These are phyloP conservation scores for Cryptococcus jaspeensis DNA, from an alignment of 1,284 basidiomycete species.

Conservation along the genomic window DNA sequence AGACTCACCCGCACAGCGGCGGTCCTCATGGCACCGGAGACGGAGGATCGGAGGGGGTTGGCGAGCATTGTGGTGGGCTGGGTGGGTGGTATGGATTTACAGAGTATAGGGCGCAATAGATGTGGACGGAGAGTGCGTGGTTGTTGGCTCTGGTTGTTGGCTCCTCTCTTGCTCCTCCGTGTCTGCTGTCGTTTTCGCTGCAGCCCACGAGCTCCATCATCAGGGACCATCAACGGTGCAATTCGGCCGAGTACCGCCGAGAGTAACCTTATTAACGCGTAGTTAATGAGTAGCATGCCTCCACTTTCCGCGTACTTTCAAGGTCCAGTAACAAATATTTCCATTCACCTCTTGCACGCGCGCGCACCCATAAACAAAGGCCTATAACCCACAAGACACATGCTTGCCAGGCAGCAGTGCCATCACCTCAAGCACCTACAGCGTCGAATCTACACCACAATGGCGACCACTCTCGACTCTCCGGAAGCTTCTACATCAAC, in stretches of 20 bases:
- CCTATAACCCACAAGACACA: neutral
- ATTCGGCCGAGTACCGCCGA: constrained; percentile 26
- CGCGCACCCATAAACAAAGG: neutral
- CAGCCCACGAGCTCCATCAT: neutral
- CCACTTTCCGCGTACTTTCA: too few species aligned
- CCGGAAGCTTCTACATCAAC: constrained; percentile 1
- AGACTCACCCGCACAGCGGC: constrained; percentile 16
- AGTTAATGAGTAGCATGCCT: too few species aligned
- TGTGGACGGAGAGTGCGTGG: neutral
- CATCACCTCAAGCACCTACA: neutral
- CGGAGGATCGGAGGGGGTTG: constrained; percentile 31
- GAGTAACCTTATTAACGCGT: neutral
- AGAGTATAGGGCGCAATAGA: constrained; percentile 2
- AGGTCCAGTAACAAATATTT: neutral
- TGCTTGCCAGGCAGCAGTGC: too few species aligned
- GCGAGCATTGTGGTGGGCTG: constrained; percentile 30
- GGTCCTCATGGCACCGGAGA: constrained; percentile 28
- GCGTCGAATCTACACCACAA: neutral
- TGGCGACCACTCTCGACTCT: neutral
- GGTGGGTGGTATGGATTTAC: neutral
- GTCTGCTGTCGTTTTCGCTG: neutral
- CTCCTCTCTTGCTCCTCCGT: constrained; percentile 3
- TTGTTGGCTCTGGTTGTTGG: neutral
- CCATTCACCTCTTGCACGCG: neutral
- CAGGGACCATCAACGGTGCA: constrained; percentile 9